Conservation (phyloP, 2,329 filamentous ascomycete species). For the Ophioceras dolichostomum region DNA sequence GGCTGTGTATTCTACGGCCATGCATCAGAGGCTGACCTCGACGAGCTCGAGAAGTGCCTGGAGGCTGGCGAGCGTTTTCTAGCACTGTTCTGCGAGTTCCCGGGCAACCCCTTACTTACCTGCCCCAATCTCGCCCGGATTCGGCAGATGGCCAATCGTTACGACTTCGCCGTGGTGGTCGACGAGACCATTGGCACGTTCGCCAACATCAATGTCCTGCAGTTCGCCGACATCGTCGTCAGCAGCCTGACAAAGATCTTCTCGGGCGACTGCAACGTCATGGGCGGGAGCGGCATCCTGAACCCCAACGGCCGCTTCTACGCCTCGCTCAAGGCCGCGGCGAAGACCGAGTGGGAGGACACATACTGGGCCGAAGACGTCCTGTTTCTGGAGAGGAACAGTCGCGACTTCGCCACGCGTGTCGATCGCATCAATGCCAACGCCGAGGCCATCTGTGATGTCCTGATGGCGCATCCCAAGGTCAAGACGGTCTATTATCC, state of each 20-base stretch:
- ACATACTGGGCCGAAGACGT: slow-evolving; percentile 91
- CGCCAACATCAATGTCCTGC: slow-evolving; percentile 87
- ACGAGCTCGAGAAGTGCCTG: slow-evolving; percentile 67
- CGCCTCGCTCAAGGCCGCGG: slow-evolving; percentile 49
- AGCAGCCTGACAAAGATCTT: slow-evolving; percentile 96
- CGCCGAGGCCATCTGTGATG: slow-evolving; percentile 68
- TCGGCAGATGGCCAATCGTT: slow-evolving; percentile 63
- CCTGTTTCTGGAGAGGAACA: slow-evolving; percentile 93
- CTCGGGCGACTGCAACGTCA: slow-evolving; percentile 94
- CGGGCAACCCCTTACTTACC: slow-evolving; percentile 77
- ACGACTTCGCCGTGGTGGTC: slow-evolving; percentile 80
- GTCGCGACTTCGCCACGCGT: slow-evolving; percentile 74
- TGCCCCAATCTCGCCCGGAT: slow-evolving; percentile 81
- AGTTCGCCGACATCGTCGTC: slow-evolving; percentile 80
- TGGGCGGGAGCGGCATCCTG: slow-evolving; percentile 68
- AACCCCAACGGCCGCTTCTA: slow-evolving; percentile 63
- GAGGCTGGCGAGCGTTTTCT: slow-evolving; percentile 63
- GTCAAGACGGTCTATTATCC: slow-evolving; percentile 83
- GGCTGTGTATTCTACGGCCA: slow-evolving; percentile 82
- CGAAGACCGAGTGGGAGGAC: slow-evolving; percentile 58
- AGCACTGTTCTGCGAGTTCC: slow-evolving; percentile 88
- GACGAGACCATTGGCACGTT: slow-evolving; percentile 97
- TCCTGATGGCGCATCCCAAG: slow-evolving; percentile 45
- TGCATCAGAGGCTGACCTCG: slow-evolving; percentile 63
- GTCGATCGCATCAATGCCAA: slow-evolving; percentile 79